phyloP scores from a whole-genome alignment of 1,284 basidiomycete species.

The Austroboletus novae-zelandiae region DNA sequence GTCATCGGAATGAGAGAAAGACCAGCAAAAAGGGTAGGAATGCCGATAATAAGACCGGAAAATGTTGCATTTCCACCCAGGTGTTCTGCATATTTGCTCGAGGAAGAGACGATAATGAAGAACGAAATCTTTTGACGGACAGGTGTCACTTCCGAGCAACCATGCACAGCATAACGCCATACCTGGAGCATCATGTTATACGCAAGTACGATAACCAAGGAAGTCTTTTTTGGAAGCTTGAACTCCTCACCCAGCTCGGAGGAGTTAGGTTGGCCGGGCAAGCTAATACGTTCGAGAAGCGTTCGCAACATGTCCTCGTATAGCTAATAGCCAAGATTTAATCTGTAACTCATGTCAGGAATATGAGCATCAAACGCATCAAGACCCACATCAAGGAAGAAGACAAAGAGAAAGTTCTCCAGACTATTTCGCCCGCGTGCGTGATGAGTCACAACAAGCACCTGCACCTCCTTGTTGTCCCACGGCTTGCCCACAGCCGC shows the following conservation, averaged over 20 bases:
- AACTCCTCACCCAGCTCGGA: constrained; percentile 35
- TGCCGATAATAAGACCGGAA: constrained; percentile 67
- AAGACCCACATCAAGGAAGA: not conserved
- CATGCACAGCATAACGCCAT: not conserved
- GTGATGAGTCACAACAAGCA: too few species aligned
- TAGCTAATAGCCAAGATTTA: not conserved
- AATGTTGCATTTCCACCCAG: constrained; percentile 66
- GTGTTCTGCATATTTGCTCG: constrained; percentile 58
- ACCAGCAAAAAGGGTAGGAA: constrained; percentile 40
- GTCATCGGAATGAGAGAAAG: constrained; percentile 58
- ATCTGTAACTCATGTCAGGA: not conserved
- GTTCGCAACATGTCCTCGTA: constrained; percentile 7
- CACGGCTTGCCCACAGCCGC: too few species aligned
- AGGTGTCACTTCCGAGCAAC: not conserved
- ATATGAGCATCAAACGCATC: not conserved
- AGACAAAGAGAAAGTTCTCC: not conserved
- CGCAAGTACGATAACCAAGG: constrained; percentile 42
- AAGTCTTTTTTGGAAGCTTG: constrained; percentile 44
- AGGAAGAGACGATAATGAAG: constrained; percentile 67
- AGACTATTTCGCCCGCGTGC: too few species aligned
- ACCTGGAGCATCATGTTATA: constrained; percentile 50
- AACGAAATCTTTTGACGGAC: constrained; percentile 54
- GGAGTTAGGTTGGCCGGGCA: not conserved
- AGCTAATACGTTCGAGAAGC: not conserved
- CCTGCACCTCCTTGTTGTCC: too few species aligned